Evolutionary conservation across 2,329 filamentous ascomycete genomes (phyloP), one percentile per base, ranked within the genome.

Genomic region (Fusarium stilboides): DNA sequence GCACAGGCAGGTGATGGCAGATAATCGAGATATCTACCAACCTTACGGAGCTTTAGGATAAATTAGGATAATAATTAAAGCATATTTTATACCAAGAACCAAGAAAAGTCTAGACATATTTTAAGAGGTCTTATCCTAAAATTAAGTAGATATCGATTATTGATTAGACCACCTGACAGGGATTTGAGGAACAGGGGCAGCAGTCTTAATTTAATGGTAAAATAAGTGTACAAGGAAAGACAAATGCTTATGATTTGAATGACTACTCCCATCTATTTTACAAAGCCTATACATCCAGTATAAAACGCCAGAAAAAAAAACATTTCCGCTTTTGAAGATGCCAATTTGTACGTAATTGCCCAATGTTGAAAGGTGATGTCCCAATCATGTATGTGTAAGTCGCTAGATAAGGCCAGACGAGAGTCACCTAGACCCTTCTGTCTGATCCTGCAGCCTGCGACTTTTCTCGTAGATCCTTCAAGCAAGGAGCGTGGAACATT

Each of bases 401-500:
- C 24, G 19, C 7, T 5, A 14, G 17, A 31, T 6, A 13, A 52
- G 28, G 28, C 17, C 8, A 44, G 14, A 28, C 6, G 26, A 39
- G 31, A 24, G 6, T 37, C 24, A 6, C 46, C 50, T 73, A 80
- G 22, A 77, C 76, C 46, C 67, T 63, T 53, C 75, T 73, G 34
- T 78, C 74, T 17, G 62, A 65, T 9, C 71, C 73, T 5, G 58
- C 71, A 40, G 68, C 67, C 33, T 74, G 64, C 12, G 77, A 72
- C 63, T 80, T 81, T 39, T 77, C 76, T 37, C 75, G 70, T 4
- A 81, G 24, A 28, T 81, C 75, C 61, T 80, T 79, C 42, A 84
- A 68, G 54, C 83, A 84, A 3, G 83, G 82, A 0, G 82, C 83
- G 53, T 80, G 77, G 69, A 84, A 83, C 66, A 85, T 80, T 37